phyloP scores from a whole-genome alignment of 352 stramenopile species.

The Pythium apleroticum region DNA sequence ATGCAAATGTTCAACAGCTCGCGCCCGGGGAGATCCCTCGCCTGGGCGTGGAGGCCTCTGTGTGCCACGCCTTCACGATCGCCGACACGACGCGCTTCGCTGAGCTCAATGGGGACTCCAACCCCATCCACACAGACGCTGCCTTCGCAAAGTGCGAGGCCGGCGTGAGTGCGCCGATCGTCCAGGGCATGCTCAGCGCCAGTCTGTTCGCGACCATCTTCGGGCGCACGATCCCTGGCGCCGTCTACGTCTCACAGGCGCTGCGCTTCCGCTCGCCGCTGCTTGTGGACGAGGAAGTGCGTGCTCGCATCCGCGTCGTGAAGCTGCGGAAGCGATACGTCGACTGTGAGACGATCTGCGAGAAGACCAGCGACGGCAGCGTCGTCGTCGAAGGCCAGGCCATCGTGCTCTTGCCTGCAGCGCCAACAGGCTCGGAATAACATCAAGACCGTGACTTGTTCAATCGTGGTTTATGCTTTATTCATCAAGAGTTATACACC shows the following conservation, averaged over 20 bases:
- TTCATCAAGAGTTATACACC: constrained; percentile 4
- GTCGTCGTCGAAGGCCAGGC: constrained; percentile 69
- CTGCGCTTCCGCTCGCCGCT: constrained; percentile 66
- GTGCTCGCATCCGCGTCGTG: constrained; percentile 59
- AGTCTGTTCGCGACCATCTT: constrained; percentile 87
- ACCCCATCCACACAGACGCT: constrained; percentile 75
- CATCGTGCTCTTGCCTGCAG: constrained; percentile 59
- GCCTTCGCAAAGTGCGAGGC: constrained; percentile 30
- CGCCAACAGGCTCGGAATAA: not conserved
- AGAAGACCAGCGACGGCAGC: constrained; percentile 42
- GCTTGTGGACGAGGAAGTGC: constrained; percentile 59
- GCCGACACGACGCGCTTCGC: constrained; percentile 66
- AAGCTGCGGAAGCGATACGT: constrained; percentile 67
- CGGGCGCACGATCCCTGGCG: constrained; percentile 61
- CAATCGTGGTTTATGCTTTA: constrained; percentile 12
- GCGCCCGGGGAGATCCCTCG: constrained; percentile 38
- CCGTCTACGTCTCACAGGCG: constrained; percentile 74
- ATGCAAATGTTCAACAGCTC: constrained; percentile 35
- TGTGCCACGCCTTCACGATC: constrained; percentile 63
- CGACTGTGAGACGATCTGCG: constrained; percentile 68
- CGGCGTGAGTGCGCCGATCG: constrained; percentile 42
- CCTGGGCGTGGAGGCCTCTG: constrained; percentile 54
- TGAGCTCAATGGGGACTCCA: constrained; percentile 63
- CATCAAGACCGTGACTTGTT: not conserved
- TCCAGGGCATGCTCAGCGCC: constrained; percentile 78